A percentile compares a stretch with the other conserved stretches of the same genome.
phyloP scores from a whole-genome alignment of 345 rosid genomes.

The Syzygium oleosum region DNA sequence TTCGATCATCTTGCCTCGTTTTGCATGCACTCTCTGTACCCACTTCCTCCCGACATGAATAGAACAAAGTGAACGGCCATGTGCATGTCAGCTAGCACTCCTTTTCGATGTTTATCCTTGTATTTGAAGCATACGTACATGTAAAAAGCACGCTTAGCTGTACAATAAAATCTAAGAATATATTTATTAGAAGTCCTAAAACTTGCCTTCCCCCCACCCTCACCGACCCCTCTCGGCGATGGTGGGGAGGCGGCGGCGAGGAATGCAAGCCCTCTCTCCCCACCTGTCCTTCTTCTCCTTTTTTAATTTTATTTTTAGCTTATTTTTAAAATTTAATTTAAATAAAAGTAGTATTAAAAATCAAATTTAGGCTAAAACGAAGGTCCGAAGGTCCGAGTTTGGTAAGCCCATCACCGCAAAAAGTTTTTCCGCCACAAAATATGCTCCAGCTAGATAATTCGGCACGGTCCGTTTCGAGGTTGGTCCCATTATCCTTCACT shows the following conservation, averaged over 20 bases:
- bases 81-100: neutral
- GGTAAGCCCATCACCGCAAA: neutral
- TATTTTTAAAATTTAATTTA: no score
- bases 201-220: no score
- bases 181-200: no score
- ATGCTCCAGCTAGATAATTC: fast-evolving
- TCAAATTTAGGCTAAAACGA: no score
- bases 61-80: neutral
- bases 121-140: neutral
- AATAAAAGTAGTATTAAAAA: no score
- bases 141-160: neutral
- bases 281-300: no score
- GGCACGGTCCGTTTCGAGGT: fast-evolving
- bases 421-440: neutral
- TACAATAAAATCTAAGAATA: neutral
- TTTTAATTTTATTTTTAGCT: no score
- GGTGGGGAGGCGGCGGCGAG: no score
- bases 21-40: neutral
- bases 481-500: neutral
- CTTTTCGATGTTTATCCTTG: neutral
- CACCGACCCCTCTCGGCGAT: fast-evolving
- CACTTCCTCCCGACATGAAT: neutral
- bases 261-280: no score
- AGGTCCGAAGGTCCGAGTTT: fast-evolving
- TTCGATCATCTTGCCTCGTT: neutral